Percentiles rank a stretch among this genome's conserved stretches.
phyloP scores from a whole-genome alignment of 2,329 filamentous ascomycete genomes.

The Epichloe hybrida region DNA sequence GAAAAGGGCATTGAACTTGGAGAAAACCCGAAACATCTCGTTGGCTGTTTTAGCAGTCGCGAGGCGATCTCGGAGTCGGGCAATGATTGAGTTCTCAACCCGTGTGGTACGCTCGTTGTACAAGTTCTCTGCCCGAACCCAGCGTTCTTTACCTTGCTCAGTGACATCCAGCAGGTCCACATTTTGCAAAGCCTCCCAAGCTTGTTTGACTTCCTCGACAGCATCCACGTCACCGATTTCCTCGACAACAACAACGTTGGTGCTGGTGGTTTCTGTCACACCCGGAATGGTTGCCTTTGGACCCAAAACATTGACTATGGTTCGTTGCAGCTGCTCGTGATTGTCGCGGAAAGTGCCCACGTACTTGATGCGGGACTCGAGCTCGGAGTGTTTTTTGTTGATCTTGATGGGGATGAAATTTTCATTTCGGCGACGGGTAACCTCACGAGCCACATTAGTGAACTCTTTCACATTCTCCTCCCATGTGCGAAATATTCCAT shows the following conservation, averaged over 20 bases:
- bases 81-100: slow-evolving; percentile 98
- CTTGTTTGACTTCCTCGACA: slow-evolving; percentile 88
- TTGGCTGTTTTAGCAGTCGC: slow-evolving; percentile 94
- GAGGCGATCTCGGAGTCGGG: slow-evolving; percentile 76
- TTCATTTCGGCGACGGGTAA: slow-evolving; percentile 83
- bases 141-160: slow-evolving; percentile 74
- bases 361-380: slow-evolving; percentile 84
- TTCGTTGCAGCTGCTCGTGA: slow-evolving; percentile 92
- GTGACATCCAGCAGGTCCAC: slow-evolving; percentile 92
- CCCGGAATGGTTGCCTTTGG: slow-evolving; percentile 49
- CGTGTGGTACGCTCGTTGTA: slow-evolving; percentile 96
- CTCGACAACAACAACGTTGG: slow-evolving; percentile 63
- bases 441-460: slow-evolving; percentile 91
- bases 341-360: slow-evolving; percentile 91
- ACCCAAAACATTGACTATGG: slow-evolving; percentile 92
- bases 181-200: slow-evolving; percentile 86
- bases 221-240: slow-evolving; percentile 97
- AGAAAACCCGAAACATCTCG: slow-evolving; percentile 99
- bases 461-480: slow-evolving; percentile 96
- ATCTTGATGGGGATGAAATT: slow-evolving; percentile 99
- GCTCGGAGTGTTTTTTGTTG: slow-evolving; percentile 73
- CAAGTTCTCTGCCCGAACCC: slow-evolving; percentile 85
- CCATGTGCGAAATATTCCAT: slow-evolving; percentile 82
- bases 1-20: slow-evolving; percentile 97
- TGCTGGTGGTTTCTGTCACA: slow-evolving; percentile 33